Base-by-base conservation (phyloP, 768 basidiomycete species). In the Bullera alba region DNA sequence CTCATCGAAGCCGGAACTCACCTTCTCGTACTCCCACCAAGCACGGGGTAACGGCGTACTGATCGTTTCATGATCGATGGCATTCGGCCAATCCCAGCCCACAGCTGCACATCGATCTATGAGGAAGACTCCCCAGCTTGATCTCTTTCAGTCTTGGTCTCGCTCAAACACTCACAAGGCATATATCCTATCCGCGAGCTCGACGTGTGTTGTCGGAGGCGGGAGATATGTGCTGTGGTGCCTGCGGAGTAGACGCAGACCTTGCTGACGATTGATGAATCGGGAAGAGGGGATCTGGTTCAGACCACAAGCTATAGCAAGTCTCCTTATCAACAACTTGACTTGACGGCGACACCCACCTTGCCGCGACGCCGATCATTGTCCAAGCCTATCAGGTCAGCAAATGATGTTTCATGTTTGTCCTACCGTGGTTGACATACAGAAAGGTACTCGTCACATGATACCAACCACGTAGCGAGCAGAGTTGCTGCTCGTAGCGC, bases 91-190 rank as follows among this genome's bases (percentile, higher is more conserved):
- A 17, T 59, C 45, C 21, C 45, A 39, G 21, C 50, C 41, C n/a
- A 47, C 53, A 2, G 53, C 34, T 1, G 51, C 48, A 30, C 53
- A 59, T 29, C 58, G 34, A 43, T 59, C 58, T 10, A 56, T 47
- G n/a, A 55, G 36, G 58, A 48, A 59, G 14, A 59, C 10, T 4
- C 42, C 36, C 58, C 58, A 59, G 51, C 58, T 59, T 34, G 10
- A 28, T 23, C 8, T 12, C 8, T 15, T 15, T n/a, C 19, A 32
- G 29, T 5, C 27, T 3, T 29, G 23, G 16, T n/a, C n/a, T 16
- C 14, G 38, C 4, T 16, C 16, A 15, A 0, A n/a, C n/a, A 55
- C 58, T 50, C 34, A 56, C 58, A 59, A 59, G 3, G 58, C 58
- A 47, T 59, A 52, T 1, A 59, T 59, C 21, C 54, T 23, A 36